A percentile compares a stretch with the other conserved stretches of the same genome.
Evolutionary conservation across 805 yeast genomes (phyloP).

Genomic region (Nakazawaea pomicola): DNA sequence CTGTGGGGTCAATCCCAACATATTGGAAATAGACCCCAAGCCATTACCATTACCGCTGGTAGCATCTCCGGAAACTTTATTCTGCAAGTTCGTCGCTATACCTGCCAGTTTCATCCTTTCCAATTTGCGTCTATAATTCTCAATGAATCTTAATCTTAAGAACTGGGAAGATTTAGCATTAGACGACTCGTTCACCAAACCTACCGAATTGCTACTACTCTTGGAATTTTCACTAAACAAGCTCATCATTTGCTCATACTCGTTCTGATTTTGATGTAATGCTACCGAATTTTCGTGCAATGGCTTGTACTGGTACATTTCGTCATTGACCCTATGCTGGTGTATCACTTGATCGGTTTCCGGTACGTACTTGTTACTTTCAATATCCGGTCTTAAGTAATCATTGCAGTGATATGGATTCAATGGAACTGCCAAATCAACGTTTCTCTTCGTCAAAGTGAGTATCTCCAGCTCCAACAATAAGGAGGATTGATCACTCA

Average conservation of each 20-base stretch:
- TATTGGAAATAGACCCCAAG: constrained; percentile 5
- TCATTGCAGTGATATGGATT: constrained; percentile 57
- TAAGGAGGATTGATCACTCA: constrained; percentile 73
- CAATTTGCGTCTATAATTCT: constrained; percentile 71
- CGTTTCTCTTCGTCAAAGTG: constrained; percentile 69
- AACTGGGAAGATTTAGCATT: constrained; percentile 58
- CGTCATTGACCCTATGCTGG: constrained; percentile 31
- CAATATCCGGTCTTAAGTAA: constrained; percentile 42
- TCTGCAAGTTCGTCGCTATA: constrained; percentile 21
- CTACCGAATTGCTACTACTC: constrained; percentile 27
- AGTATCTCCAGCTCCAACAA: constrained; percentile 87
- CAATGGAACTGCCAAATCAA: constrained; percentile 68
- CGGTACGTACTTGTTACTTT: constrained; percentile 34
- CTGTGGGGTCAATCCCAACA: constrained; percentile 12
- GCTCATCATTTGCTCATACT: constrained; percentile 88
- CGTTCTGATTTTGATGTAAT: constrained; percentile 66
- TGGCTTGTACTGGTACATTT: constrained; percentile 24
- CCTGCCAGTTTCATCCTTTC: constrained; percentile 46
- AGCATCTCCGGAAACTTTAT: constrained; percentile 3
- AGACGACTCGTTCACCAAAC: constrained; percentile 26
- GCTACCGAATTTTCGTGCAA: constrained; percentile 55
- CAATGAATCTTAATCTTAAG: constrained; percentile 82
- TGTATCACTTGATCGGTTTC: constrained; percentile 27
- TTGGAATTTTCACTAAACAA: constrained; percentile 47
- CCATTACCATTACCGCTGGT: constrained; percentile 2